Conservation (phyloP, 176 grass and related monocot species). For the Paspalum vaginatum region DNA sequence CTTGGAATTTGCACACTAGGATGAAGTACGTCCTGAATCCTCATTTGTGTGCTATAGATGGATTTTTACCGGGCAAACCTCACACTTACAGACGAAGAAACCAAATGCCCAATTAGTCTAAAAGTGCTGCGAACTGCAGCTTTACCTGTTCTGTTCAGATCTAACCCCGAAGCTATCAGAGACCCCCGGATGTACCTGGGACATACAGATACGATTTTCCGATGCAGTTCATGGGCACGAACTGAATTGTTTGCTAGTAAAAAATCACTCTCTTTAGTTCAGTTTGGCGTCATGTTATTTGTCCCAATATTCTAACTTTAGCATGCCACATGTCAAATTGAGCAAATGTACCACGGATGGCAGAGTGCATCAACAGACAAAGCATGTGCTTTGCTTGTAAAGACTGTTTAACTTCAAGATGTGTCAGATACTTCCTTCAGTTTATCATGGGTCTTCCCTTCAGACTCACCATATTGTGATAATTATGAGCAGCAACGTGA, state of each 20-base stretch:
- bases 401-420: too few species aligned
- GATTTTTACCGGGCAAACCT: too few species aligned
- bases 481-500: neutral
- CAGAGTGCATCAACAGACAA: too few species aligned
- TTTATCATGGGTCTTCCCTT: too few species aligned
- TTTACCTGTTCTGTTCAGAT: neutral
- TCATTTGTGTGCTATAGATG: neutral
- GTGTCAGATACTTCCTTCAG: too few species aligned
- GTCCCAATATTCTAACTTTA: too few species aligned
- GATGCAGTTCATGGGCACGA: neutral
- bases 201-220: neutral
- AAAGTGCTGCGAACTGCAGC: neutral
- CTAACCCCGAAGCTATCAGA: neutral
- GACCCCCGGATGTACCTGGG: neutral
- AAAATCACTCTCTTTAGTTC: neutral
- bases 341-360: too few species aligned
- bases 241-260: neutral
- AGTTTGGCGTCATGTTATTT: too few species aligned
- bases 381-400: too few species aligned
- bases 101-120: neutral
- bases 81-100: too few species aligned
- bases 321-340: too few species aligned
- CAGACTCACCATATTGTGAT: too few species aligned
- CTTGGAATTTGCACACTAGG: neutral
- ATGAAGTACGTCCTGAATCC: neutral